phyloP scores from a whole-genome alignment of 768 basidiomycete species.

The Calocybe cyanea region DNA sequence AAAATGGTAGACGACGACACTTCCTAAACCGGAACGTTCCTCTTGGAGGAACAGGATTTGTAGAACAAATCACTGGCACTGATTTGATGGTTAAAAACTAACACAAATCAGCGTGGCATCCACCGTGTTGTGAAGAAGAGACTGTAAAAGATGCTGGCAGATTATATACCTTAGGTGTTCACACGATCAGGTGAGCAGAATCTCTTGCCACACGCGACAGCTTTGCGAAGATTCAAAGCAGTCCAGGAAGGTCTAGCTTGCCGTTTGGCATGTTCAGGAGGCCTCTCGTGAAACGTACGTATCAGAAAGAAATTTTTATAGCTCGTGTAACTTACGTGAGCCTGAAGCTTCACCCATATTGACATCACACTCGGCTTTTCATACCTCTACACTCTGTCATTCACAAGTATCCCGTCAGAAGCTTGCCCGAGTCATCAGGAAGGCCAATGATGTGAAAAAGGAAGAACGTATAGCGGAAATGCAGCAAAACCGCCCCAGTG shows the following conservation, averaged over 20 bases:
- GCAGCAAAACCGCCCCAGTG: conserved; percentile 49
- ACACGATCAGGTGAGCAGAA: conserved; percentile 32
- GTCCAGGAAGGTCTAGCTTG: not conserved
- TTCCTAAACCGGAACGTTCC: conserved; percentile 53
- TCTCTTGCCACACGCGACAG: not conserved
- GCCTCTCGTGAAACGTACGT: conserved; percentile 26
- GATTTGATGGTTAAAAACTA: conserved; percentile 48
- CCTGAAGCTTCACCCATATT: conserved; percentile 32
- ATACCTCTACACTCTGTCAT: conserved; percentile 41
- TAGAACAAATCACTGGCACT: conserved; percentile 57
- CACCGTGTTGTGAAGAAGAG: conserved; percentile 44
- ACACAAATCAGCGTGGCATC: conserved; percentile 67
- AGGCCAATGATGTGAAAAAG: conserved; percentile 42
- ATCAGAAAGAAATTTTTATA: not conserved
- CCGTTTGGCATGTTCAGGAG: conserved; percentile 24
- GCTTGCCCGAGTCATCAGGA: conserved; percentile 33
- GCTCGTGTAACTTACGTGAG: not conserved
- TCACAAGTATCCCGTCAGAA: conserved; percentile 29
- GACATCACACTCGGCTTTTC: conserved; percentile 40
- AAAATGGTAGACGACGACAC: conserved; percentile 46
- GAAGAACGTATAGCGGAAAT: conserved; percentile 35
- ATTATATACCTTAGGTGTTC: conserved; percentile 31
- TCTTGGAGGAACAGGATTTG: conserved; percentile 57
- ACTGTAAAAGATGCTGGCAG: conserved; percentile 8
- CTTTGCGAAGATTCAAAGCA: not conserved